Conservation (phyloP, 139 green algal genomes). For the Astrephomene gubernaculifera region DNA sequence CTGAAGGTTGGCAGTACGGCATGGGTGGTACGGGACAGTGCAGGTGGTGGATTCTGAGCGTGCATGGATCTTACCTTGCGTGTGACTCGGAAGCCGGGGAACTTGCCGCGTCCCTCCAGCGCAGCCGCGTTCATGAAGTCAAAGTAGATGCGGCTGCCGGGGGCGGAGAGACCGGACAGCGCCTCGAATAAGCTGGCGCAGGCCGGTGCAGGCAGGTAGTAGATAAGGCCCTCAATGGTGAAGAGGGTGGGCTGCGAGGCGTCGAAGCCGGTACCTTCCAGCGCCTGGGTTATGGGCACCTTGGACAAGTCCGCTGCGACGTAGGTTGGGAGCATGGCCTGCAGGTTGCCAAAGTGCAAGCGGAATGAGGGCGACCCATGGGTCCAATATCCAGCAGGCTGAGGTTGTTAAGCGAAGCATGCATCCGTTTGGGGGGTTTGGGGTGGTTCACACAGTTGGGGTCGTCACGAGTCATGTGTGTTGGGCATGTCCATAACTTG, state of each 20-base stretch:
- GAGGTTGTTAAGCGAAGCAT: no score
- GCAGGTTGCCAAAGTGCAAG: no score
- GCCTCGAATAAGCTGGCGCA: conserved; percentile 53
- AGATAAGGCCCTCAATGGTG: conserved; percentile 77
- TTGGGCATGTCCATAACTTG: no score
- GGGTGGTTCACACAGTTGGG: no score
- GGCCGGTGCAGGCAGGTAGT: conserved; percentile 71
- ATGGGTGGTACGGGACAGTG: no score
- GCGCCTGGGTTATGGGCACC: conserved; percentile 59
- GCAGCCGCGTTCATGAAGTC: conserved; percentile 75
- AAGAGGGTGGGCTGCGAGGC: conserved; percentile 61
- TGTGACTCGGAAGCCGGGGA: conserved; percentile 58
- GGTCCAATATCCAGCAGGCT: no score
- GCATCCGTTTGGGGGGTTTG: no score
- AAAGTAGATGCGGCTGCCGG: conserved; percentile 66
- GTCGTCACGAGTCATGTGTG: no score
- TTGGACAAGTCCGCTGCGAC: conserved; percentile 70
- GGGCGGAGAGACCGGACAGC: conserved; percentile 50
- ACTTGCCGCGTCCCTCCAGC: conserved; percentile 48
- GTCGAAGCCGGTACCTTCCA: conserved; percentile 68
- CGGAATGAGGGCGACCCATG: no score
- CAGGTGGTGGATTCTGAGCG: no score
- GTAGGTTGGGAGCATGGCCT: conserved; percentile 59
- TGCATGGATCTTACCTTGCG: conserved; percentile 54
- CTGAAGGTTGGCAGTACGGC: no score